These are phyloP conservation scores for Hericium coralloides DNA, from an alignment of 768 basidiomycete species.

Conservation along the genomic window DNA sequence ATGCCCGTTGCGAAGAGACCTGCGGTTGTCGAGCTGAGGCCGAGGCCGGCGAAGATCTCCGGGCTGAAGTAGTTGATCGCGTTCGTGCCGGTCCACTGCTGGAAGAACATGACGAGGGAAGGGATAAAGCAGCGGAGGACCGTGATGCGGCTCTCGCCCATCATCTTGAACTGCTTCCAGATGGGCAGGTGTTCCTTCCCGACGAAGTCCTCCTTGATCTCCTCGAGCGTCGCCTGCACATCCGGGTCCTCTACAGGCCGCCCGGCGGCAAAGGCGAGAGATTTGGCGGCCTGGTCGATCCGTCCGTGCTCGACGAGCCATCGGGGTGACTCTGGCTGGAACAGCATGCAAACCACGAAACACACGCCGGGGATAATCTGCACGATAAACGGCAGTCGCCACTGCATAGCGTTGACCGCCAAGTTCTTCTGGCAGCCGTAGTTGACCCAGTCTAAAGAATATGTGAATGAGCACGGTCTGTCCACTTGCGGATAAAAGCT, in stretches of 20 bases:
- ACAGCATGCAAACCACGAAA: slow-evolving; percentile 34
- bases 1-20: slow-evolving; percentile 43
- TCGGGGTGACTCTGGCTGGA: slow-evolving; percentile 49
- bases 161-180: slow-evolving; percentile 28
- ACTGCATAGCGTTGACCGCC: slow-evolving; percentile 32
- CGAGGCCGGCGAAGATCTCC: slow-evolving; percentile 38
- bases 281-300: slow-evolving; percentile 31
- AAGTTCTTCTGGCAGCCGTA: slow-evolving; percentile 20
- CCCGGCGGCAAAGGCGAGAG: slow-evolving; percentile 29
- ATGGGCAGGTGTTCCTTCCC: slow-evolving; percentile 30
- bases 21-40: slow-evolving; percentile 33
- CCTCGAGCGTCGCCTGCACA: slow-evolving; percentile 30
- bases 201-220: slow-evolving; percentile 39
- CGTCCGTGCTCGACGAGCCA: slow-evolving; percentile 42
- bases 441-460: background rate
- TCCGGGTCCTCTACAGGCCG: slow-evolving; percentile 24
- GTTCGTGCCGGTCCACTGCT: slow-evolving; percentile 46
- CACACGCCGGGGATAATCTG: slow-evolving; percentile 45
- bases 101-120: slow-evolving; percentile 38
- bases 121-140: slow-evolving; percentile 37
- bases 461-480: background rate
- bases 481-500: background rate
- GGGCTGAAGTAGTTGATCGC: slow-evolving; percentile 50
- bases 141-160: slow-evolving; percentile 36
- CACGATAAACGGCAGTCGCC: slow-evolving; percentile 44